These are phyloP conservation scores for Sorghum bicolor DNA, from an alignment of 176 grass and related monocot species.

Conservation along the genomic window Sorghum_bicolor_NCBIv3 NC_012872.2:1479501-1480000, in stretches of 20 bases:
- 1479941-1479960: conserved; percentile 14
- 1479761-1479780: neutral
- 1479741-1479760: neutral
- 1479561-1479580: neutral
- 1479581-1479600: conserved; percentile 13
- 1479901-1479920: conserved; percentile 1
- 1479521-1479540: neutral
- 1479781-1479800: neutral
- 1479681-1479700: conserved; percentile 62
- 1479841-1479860: neutral
- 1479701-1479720: conserved; percentile 80
- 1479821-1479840: neutral
- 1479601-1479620: conserved; percentile 88
- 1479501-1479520: neutral
- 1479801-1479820: neutral
- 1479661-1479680: conserved; percentile 91
- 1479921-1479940: neutral
- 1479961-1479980: conserved; percentile 23
- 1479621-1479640: conserved; percentile 99
- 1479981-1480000: conserved; percentile 93
- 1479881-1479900: conserved; percentile 10
- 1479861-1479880: neutral
- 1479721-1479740: conserved; percentile 83
- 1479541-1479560: neutral
- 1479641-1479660: conserved; percentile 55